Evolutionary conservation across 1,139 yeast species (phyloP).

Genomic region (Meyerozyma elateridarum): DNA sequence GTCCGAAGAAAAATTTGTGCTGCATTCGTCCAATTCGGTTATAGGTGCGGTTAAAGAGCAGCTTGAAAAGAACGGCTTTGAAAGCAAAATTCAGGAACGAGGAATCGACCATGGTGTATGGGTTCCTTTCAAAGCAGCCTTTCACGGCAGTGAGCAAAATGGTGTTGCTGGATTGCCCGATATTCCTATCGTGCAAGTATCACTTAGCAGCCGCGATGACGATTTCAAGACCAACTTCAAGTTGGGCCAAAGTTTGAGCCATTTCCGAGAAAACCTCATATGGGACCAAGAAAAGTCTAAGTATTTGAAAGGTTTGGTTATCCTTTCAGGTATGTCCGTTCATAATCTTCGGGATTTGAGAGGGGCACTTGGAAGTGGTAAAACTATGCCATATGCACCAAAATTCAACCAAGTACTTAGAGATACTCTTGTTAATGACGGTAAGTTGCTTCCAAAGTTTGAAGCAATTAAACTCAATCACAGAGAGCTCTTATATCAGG

Average conservation of each 20-base stretch:
- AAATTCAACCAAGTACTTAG: constrained; percentile 47
- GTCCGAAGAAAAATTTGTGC: constrained; percentile 59
- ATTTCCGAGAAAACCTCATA: constrained; percentile 42
- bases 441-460: constrained; percentile 23
- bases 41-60: constrained; percentile 42
- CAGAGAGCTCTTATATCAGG: constrained; percentile 35
- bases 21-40: constrained; percentile 36
- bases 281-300: constrained; percentile 26
- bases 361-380: constrained; percentile 14
- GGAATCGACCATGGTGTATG: constrained; percentile 83
- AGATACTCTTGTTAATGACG: constrained; percentile 20
- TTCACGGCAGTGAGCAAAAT: constrained; percentile 34
- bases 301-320: constrained; percentile 41
- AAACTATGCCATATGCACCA: constrained; percentile 42
- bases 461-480: constrained; percentile 26
- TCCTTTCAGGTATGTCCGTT: constrained; percentile 76
- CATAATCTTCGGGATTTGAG: constrained; percentile 63
- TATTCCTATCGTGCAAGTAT: constrained; percentile 63
- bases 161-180: constrained; percentile 28
- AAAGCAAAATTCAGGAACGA: constrained; percentile 40
- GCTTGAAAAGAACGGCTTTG: constrained; percentile 40
- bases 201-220: constrained; percentile 46
- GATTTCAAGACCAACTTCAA: constrained; percentile 46
- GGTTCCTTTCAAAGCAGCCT: constrained; percentile 75
- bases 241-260: constrained; percentile 52